phyloP scores from a whole-genome alignment of 73 alveolate species.

The Tetrahymena thermophila region DNA sequence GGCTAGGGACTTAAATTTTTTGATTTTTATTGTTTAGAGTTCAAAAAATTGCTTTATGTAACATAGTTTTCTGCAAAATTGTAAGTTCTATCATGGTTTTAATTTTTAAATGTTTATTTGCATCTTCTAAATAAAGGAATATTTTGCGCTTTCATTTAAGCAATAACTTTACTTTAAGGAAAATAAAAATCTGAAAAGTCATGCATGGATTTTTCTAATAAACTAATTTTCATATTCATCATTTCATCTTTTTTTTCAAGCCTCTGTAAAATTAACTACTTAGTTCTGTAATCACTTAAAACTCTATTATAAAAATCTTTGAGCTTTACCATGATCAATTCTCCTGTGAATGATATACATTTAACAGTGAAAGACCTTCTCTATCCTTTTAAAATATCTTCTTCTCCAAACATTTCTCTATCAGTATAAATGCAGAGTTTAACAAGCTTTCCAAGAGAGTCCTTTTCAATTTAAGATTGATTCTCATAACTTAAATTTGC shows the following conservation, averaged over 20 bases:
- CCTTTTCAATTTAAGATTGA: background rate
- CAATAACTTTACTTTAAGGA: background rate
- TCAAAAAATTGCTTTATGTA: background rate
- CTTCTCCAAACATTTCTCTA: background rate
- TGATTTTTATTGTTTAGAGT: background rate
- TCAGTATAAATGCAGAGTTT: background rate
- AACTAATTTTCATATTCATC: background rate
- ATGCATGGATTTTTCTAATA: background rate
- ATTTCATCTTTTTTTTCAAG: background rate
- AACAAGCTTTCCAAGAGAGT: background rate
- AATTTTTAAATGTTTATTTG: background rate
- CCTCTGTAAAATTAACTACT: background rate
- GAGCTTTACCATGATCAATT: background rate
- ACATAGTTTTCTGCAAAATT: background rate
- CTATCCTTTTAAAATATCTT: background rate
- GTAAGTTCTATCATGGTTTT: background rate
- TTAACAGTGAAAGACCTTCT: background rate
- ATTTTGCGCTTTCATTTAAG: background rate
- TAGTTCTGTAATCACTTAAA: background rate
- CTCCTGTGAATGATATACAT: background rate
- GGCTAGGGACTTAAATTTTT: background rate
- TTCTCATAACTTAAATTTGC: background rate
- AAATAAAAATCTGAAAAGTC: background rate
- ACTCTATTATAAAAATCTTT: background rate
- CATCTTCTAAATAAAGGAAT: background rate